Evolutionary conservation across 1,284 basidiomycete species (phyloP).

Genomic region (Malassezia furfur): DNA sequence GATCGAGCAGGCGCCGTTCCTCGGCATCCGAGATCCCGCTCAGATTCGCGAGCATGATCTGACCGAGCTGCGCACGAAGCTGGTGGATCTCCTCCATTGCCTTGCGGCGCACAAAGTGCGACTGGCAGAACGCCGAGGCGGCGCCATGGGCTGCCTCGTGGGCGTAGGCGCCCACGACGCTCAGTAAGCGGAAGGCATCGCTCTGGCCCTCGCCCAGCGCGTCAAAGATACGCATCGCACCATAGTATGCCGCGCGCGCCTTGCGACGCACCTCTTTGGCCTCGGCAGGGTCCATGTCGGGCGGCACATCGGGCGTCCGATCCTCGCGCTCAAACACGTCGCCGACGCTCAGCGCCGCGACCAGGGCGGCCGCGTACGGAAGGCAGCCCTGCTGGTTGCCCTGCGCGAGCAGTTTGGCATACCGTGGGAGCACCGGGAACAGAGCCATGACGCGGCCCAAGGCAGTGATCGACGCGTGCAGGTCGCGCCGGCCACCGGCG

Average conservation of each 20-base stretch:
- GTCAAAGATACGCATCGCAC: conserved; percentile 58
- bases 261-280: conserved; percentile 56
- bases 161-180: conserved; percentile 91
- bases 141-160: conserved; percentile 60
- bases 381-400: conserved; percentile 85
- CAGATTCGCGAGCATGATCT: conserved; percentile 24
- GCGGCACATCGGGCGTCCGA: conserved; percentile 43
- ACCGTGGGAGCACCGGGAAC: conserved; percentile 85
- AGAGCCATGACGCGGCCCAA: conserved; percentile 82
- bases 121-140: conserved; percentile 64
- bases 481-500: conserved; percentile 29
- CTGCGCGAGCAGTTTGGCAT: conserved; percentile 85
- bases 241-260: conserved; percentile 57
- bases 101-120: conserved; percentile 86
- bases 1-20: conserved; percentile 16
- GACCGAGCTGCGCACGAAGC: conserved; percentile 65
- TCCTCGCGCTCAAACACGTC: conserved; percentile 90
- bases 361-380: conserved; percentile 80
- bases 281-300: conserved; percentile 19
- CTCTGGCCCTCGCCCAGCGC: conserved; percentile 73
- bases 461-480: conserved; percentile 59
- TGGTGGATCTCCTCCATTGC: conserved; percentile 99
- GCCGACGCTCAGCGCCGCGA: conserved; percentile 84
- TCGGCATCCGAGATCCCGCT: conserved; percentile 1
- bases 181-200: conserved; percentile 78